Evolutionary conservation across 2,329 filamentous ascomycete genomes (phyloP).

Genomic region (Trichoderma guizhouense): DNA sequence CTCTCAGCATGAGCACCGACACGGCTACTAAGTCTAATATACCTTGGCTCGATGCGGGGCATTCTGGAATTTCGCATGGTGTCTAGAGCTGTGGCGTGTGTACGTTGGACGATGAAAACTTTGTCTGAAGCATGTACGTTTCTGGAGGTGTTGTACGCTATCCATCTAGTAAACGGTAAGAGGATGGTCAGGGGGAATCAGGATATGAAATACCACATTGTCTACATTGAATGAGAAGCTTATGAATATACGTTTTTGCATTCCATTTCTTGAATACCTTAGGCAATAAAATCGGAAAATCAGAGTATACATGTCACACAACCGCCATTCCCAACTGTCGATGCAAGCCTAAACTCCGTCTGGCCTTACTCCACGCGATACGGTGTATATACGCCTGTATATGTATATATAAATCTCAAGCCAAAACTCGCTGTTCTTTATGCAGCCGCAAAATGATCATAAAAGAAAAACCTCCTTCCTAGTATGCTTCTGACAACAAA

Average conservation of each 20-base stretch:
- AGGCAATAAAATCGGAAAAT: not conserved
- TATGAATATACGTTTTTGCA: not conserved
- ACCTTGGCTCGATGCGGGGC: not conserved
- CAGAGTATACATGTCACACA: not conserved
- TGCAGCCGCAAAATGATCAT: not conserved
- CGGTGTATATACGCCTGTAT: conserved; percentile 16
- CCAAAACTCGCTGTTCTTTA: not conserved
- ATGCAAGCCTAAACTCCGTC: conserved; percentile 6
- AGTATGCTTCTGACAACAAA: not conserved
- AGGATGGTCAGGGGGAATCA: not conserved
- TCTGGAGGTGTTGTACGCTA: not conserved
- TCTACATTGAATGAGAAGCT: not conserved
- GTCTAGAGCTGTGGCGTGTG: not conserved
- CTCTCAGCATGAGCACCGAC: conserved; percentile 39
- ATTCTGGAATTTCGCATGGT: not conserved
- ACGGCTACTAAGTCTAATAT: conserved; percentile 29
- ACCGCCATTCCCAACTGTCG: not conserved
- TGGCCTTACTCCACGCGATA: conserved; percentile 24
- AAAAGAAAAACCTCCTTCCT: not conserved
- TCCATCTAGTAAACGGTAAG: not conserved
- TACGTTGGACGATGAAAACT: not conserved
- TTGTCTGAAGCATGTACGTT: not conserved
- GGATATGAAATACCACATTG: not conserved
- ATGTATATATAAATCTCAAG: not conserved
- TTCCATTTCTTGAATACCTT: not conserved